Evolutionary conservation across 176 grass and related monocot genomes (phyloP), one percentile per base, ranked within the genome.

Genomic region (Carex pumila): DNA sequence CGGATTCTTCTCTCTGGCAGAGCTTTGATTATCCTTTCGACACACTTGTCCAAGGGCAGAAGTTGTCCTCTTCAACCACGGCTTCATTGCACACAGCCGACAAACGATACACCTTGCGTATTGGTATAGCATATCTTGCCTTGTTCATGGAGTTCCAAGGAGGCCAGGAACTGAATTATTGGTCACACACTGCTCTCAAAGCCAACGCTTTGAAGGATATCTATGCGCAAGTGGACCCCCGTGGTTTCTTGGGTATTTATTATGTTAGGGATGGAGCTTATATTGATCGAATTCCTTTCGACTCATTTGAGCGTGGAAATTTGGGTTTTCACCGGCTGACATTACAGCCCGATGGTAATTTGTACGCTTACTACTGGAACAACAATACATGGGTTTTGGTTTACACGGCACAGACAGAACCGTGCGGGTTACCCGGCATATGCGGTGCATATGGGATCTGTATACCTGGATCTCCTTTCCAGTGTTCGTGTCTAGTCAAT

Each of bases 391-490:
- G 91, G 91, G 72, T 25, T 30, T 41, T 79, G 32, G 91, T 90
- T 73, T 93, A 79, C 89, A 39, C 12, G n/a, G 89, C 91, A 66
- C 86, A 90, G 37, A 8, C 81, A 8, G 88, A 25, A 34, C 80
- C 63, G 25, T 93, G 91, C 32, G 76, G 79, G 3, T 81, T 93
- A 47, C 91, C 91, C 0, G 66, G 84, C 22, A n/a, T 81, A 60
- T 93, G 91, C 55, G 91, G 91, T 73, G 86, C 91, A 0, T 93
- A 93, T 59, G 70, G 91, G 7, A 50, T 93, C 17, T 93, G 91
- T 56, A 37, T 93, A 7, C 91, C 87, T 10, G 77, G 89, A 12
- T 60, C 49, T 12, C 30, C 73, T 17, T 13, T 47, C 6, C 65
- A 66, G 61, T 93, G 91, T 84, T 85, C 83, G 73, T 93, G 89